Conservation (phyloP, 169 alveolate species). For the Plasmodium knowlesi region DNA sequence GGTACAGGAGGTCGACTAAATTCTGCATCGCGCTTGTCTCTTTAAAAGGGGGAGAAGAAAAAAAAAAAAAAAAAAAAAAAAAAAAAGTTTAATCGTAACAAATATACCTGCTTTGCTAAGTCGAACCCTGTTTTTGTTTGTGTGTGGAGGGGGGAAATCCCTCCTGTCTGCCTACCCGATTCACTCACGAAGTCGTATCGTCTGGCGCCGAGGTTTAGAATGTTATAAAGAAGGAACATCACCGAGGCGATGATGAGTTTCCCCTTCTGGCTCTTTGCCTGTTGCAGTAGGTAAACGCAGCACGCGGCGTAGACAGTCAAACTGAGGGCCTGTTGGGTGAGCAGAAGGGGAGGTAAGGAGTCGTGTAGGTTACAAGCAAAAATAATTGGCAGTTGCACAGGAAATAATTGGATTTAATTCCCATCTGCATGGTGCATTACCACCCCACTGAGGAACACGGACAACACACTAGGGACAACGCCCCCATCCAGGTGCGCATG, state of each 20-base stretch:
- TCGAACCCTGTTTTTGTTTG: no score
- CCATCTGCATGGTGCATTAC: conserved; percentile 5
- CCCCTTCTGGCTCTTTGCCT: neutral
- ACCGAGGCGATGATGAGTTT: neutral
- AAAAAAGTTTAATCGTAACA: neutral
- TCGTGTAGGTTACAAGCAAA: neutral
- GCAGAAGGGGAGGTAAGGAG: neutral
- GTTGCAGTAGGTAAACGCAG: conserved; percentile 15
- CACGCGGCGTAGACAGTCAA: conserved; percentile 5
- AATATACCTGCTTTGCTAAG: neutral
- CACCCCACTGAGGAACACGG: conserved; percentile 10
- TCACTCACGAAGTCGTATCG: neutral
- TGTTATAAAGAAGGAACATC: conserved; percentile 5
- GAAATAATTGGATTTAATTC: neutral
- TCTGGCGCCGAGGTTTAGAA: conserved; percentile 10
- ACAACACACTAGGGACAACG: neutral
- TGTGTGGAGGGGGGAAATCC: neutral
- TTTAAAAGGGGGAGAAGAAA: neutral
- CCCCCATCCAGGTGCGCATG: neutral
- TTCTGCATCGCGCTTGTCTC: neutral
- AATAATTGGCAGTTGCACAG: neutral
- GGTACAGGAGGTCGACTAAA: neutral
- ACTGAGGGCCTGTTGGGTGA: conserved; percentile 13
- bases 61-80: neutral
- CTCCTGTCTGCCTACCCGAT: neutral